Evolutionary conservation across 441 rosid genomes (phyloP).

Genomic region (Populus hybrid): DNA sequence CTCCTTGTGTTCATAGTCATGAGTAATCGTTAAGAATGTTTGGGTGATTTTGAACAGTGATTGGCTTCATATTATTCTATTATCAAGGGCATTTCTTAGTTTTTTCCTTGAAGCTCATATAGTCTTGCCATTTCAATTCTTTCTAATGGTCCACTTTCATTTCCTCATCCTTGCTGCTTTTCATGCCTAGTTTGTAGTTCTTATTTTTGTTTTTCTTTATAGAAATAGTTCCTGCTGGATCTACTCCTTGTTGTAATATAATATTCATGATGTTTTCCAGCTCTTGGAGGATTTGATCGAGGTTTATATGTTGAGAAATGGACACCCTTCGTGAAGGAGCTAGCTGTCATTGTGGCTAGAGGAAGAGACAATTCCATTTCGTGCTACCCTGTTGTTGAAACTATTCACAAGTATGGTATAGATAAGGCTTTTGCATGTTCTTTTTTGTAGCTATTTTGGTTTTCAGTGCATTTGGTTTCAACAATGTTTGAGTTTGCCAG

Average conservation of each 20-base stretch:
- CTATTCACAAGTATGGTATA: conserved; percentile 71
- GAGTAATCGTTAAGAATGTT: neutral
- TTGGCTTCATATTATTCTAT: neutral
- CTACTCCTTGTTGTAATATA: neutral
- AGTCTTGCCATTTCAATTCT: too few relatives aligned
- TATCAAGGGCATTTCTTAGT: too few relatives aligned
- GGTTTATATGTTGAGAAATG: conserved; percentile 91
- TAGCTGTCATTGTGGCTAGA: conserved; percentile 93
- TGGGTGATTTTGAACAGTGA: neutral
- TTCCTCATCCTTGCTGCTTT: neutral
- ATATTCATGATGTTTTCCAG: conserved; percentile 31
- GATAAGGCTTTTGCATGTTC: conserved; percentile 8
- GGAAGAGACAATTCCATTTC: conserved; percentile 84
- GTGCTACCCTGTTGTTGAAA: conserved; percentile 92
- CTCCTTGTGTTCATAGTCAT: neutral
- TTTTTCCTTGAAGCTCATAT: too few relatives aligned
- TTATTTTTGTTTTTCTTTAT: neutral
- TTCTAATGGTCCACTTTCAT: neutral
- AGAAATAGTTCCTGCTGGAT: neutral
- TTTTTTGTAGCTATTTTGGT: neutral
- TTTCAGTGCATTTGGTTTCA: neutral
- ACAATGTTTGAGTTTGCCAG: neutral
- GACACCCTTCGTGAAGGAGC: conserved; percentile 93
- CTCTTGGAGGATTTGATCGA: conserved; percentile 77
- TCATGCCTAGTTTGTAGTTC: neutral